Percentiles rank a stretch among this genome's conserved stretches.
phyloP scores from a whole-genome alignment of 2,329 filamentous ascomycete species.

The Scedosporium apiospermum region DNA sequence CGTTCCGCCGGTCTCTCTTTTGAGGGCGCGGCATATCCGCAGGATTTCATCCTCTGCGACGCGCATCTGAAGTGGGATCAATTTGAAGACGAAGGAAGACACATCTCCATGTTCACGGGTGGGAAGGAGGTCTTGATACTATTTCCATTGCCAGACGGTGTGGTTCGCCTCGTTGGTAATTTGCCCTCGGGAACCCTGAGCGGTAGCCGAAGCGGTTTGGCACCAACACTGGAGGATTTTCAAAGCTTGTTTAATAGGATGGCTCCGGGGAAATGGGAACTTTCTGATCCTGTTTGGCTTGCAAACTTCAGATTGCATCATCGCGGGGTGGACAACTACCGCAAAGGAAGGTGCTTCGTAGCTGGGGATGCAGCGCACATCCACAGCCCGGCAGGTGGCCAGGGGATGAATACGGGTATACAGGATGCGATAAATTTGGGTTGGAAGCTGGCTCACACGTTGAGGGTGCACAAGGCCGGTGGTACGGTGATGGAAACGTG shows the following conservation, averaged over 20 bases:
- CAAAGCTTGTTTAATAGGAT: constrained; percentile 18
- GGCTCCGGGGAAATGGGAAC: constrained; percentile 17
- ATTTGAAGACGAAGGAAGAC: constrained; percentile 7
- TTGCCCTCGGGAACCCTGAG: constrained; percentile 6
- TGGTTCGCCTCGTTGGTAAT: constrained; percentile 18
- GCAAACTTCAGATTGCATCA: constrained; percentile 35
- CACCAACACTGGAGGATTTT: constrained; percentile 1
- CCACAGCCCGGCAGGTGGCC: constrained; percentile 45
- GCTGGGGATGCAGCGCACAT: constrained; percentile 49
- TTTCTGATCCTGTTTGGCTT: constrained; percentile 27
- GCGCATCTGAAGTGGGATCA: constrained; percentile 16
- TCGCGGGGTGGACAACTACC: constrained; percentile 21
- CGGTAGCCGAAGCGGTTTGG: constrained; percentile 1
- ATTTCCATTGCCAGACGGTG: constrained; percentile 19
- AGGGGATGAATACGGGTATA: constrained; percentile 50
- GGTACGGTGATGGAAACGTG: constrained; percentile 20
- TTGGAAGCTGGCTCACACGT: constrained; percentile 34
- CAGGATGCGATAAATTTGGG: constrained; percentile 44
- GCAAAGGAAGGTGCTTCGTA: constrained; percentile 35
- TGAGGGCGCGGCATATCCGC: constrained; percentile 30
- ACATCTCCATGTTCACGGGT: constrained; percentile 18
- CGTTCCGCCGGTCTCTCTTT: constrained; percentile 26
- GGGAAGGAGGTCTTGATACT: constrained; percentile 23
- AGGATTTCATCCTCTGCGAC: constrained; percentile 35
- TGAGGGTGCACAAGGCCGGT: constrained; percentile 23